Conservation (phyloP, 305 asterid species). For the Fraxinus floribunda region DNA sequence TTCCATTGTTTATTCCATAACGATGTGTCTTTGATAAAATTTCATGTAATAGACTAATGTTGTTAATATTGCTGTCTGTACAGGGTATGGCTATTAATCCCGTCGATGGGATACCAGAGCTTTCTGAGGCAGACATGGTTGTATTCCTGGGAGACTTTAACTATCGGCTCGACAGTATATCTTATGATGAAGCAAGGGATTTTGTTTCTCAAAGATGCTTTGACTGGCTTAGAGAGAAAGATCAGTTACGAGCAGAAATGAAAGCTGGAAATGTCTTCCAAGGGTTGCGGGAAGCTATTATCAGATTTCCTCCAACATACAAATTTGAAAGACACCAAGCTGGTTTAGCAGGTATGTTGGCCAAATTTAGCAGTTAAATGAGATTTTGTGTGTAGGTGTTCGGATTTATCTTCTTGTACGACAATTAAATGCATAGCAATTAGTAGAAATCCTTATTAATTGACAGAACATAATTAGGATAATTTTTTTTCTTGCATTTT, state of each 20-base stretch:
- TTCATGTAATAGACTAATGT: slow-evolving; percentile 13
- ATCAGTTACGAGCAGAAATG: slow-evolving; percentile 90
- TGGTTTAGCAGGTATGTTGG: slow-evolving; percentile 83
- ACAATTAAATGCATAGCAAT: neutral
- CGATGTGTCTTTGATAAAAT: slow-evolving; percentile 11
- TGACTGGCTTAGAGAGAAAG: slow-evolving; percentile 94
- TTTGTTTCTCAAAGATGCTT: slow-evolving; percentile 92
- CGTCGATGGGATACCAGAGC: slow-evolving; percentile 72
- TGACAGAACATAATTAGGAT: neutral
- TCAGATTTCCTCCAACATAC: slow-evolving; percentile 92
- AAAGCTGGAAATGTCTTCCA: slow-evolving; percentile 90
- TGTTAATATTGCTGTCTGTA: slow-evolving; percentile 16
- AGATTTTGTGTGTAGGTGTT: slow-evolving; percentile 1
- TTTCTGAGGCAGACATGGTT: slow-evolving; percentile 95
- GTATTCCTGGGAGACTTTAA: slow-evolving; percentile 93
- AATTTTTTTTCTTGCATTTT: neutral
- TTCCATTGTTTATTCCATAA: slow-evolving; percentile 1
- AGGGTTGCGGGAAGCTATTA: slow-evolving; percentile 95
- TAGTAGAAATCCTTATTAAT: neutral
- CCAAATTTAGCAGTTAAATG: neutral
- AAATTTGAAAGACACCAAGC: slow-evolving; percentile 88
- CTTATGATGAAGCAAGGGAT: slow-evolving; percentile 96
- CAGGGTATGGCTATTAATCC: slow-evolving; percentile 59
- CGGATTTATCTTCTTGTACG: neutral
- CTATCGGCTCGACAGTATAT: slow-evolving; percentile 85